These are phyloP conservation scores for Smallanthus sonchifolius DNA, from an alignment of 129 eudicot genomes.

Conservation along the genomic window DNA sequence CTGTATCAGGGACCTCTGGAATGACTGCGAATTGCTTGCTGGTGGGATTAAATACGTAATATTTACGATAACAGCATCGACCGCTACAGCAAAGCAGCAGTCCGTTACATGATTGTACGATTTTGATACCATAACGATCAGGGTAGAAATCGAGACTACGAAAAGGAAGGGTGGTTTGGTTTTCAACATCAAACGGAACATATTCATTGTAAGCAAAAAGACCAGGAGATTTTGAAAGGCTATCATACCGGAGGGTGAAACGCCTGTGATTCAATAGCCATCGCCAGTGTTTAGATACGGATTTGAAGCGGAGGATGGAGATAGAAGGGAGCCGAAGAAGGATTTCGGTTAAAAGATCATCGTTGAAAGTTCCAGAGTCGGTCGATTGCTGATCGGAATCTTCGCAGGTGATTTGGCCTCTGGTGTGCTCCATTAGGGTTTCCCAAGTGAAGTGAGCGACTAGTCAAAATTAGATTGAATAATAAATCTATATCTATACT, in stretches of 20 bases:
- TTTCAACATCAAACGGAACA: background rate
- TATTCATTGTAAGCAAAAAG: background rate
- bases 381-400: background rate
- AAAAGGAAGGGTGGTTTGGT: background rate
- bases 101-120: background rate
- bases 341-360: background rate
- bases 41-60: constrained; percentile 1
- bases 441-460: too few species aligned
- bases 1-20: background rate
- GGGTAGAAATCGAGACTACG: background rate
- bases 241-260: background rate
- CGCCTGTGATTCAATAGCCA: background rate
- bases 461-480: too few species aligned
- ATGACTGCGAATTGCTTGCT: background rate
- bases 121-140: background rate
- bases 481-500: too few species aligned
- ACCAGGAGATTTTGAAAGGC: background rate
- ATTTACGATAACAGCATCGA: too few species aligned
- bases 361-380: background rate
- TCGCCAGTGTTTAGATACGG: background rate
- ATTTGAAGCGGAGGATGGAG: background rate
- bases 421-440: too few species aligned
- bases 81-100: background rate
- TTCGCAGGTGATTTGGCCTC: background rate
- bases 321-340: background rate